A percentile compares a stretch with the other conserved stretches of the same genome.
Evolutionary conservation across 768 basidiomycete species (phyloP).

Genomic region (Leccinum subgranulosum): DNA sequence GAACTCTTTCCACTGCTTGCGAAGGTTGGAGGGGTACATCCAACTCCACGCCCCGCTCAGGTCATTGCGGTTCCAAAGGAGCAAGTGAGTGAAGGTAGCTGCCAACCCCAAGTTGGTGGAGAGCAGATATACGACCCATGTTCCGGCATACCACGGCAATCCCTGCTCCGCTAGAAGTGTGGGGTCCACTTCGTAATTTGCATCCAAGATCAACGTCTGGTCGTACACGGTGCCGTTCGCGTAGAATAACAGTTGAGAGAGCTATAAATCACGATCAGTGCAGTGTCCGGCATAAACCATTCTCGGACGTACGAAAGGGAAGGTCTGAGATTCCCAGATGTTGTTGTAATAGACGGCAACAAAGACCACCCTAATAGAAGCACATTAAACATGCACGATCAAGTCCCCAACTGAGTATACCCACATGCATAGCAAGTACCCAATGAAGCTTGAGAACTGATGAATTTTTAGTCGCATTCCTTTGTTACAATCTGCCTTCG

Average conservation of each 20-base stretch:
- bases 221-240: constrained; percentile 51
- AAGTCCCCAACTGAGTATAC: constrained; percentile 4
- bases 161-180: constrained; percentile 44
- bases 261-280: constrained; percentile 19
- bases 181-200: constrained; percentile 48
- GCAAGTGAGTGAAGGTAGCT: constrained; percentile 52
- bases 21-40: constrained; percentile 33
- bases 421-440: constrained; percentile 51
- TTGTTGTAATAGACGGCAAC: constrained; percentile 43
- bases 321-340: constrained; percentile 54
- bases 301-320: constrained; percentile 52
- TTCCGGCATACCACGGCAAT: constrained; percentile 29
- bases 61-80: constrained; percentile 53
- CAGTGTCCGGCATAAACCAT: neutral
- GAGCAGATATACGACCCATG: constrained; percentile 22
- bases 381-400: neutral
- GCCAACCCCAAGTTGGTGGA: constrained; percentile 29
- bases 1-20: constrained; percentile 23
- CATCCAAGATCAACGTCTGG: constrained; percentile 50
- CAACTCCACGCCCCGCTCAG: constrained; percentile 46
- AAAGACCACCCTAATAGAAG: constrained; percentile 30
- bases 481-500: neutral
- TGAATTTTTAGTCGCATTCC: neutral
- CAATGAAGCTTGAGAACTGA: constrained; percentile 45
- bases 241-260: constrained; percentile 50